Evolutionary conservation across 1,139 yeast species (phyloP), one percentile per base, ranked within the genome.

Genomic region (Scheffersomyces titani): DNA sequence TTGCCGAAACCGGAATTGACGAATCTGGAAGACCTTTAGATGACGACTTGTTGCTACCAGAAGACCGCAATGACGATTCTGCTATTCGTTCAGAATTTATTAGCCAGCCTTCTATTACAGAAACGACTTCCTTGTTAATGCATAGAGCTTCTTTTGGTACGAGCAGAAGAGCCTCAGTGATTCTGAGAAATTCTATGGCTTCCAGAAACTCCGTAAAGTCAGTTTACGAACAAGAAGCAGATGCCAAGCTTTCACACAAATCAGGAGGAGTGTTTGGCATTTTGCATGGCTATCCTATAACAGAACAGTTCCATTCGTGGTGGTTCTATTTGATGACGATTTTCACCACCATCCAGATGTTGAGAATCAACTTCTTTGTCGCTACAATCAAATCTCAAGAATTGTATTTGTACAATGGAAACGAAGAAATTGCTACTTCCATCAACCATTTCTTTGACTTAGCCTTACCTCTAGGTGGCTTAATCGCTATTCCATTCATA

Each of bases 311-410:
- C 56, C 75, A 72, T 51, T 84, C 94, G 3, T 87, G 88, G 11
- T 92, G 97, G 96, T 93, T 92, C 70, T 68, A 80, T 53, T 75
- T 92, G 55, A 89, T 92, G 89, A 83, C 91, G 21, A 68, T 85
- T 4, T 91, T 92, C 71, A 89, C 97, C 5, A 84, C 93, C 2
- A 82, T 92, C 56, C 96, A 92, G 71, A 92, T 92, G 97, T 81
- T 93, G 54, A 81, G 97, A 69, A 89, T 92, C 63, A 93, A 93
- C 73, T 92, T 89, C 71, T 93, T 91, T 71, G 96, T 93, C 54
- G 97, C 97, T 6, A 91, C 98, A 0, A 78, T 93, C 50, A 84
- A 86, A 64, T 77, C 96, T 0, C 97, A 92, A 74, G 93, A 90
- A 75, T 80, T 81, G 45, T 92, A 78, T 67, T 78, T 92, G 59